A percentile compares a stretch with the other conserved stretches of the same genome.
Evolutionary conservation across 352 stramenopile species (phyloP).

Genomic region (Phytopythium boreale): DNA sequence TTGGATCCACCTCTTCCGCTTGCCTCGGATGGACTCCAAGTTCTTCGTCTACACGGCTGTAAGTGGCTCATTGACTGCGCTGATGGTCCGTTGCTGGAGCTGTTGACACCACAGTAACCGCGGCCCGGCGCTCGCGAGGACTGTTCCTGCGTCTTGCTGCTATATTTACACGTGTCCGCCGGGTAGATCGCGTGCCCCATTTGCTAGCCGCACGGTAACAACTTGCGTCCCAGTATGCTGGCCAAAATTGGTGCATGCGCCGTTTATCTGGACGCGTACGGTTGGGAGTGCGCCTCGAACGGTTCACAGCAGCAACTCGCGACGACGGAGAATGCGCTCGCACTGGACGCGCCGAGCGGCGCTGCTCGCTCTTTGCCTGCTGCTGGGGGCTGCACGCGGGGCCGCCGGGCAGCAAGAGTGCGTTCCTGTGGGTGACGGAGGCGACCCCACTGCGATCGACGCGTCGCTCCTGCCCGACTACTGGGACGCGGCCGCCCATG

Average conservation of each 20-base stretch:
- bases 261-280: too few species aligned
- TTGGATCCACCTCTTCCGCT: neutral
- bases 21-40: neutral
- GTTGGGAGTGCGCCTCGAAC: neutral
- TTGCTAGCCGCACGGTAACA: too few species aligned
- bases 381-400: neutral
- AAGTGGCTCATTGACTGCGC: too few species aligned
- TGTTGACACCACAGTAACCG: too few species aligned
- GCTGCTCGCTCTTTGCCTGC: constrained; percentile 2
- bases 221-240: too few species aligned
- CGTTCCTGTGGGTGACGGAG: neutral
- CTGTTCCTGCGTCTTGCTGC: neutral
- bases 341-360: neutral
- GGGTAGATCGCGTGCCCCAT: too few species aligned
- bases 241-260: neutral
- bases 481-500: constrained; percentile 29
- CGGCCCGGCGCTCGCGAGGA: neutral
- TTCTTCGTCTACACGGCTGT: too few species aligned
- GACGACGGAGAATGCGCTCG: neutral
- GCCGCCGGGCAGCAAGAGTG: neutral
- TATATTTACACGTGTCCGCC: neutral
- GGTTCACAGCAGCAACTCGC: neutral
- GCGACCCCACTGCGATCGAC: constrained; percentile 29
- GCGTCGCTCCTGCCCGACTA: constrained; percentile 43
- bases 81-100: too few species aligned